Base-by-base conservation (phyloP, 768 basidiomycete genomes). In the Mycena pura region DNA sequence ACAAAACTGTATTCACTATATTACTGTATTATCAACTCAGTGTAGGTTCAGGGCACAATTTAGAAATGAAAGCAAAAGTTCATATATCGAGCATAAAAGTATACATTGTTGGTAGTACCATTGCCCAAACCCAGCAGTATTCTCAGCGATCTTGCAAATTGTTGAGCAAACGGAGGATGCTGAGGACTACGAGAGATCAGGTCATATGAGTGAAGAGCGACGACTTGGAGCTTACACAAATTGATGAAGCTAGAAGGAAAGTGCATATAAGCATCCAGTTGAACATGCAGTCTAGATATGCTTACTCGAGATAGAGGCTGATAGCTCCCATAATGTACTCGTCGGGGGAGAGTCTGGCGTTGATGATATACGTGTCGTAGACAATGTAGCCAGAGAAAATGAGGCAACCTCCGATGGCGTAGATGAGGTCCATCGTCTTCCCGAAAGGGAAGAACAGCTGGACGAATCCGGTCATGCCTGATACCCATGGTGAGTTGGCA, bases 301-400 rank as follows among this genome's bases (percentile, higher is more conserved):
- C 88, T 67, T 76, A 91, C 87, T 98, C 96, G 56, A 98, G 88
- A 77, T 98, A 99, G n/a, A 99, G 85, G 65, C 88, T 90, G 70
- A 98, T 90, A 17, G 93, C 83, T 32, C 89, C 96, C 79, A 97
- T 79, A 66, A 97, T 95, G 73, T 85, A 95, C 74, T 99, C 97
- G 65, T 99, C 97, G 4, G 95, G 93, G 2, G 91, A 93, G 19
- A 97, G 78, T 60, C 87, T 86, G 68, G 88, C 89, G 77, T 92
- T 94, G 81, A 99, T 96, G 64, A 86, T 73, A 73, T 91, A 95
- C 3, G 96, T 98, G 74, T 96, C 94, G 70, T 90, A 95, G 67
- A 95, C 86, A 66, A 96, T 82, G 71, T 95, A 97, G 27, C 92
- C 95, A 52, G 90, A 91, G 82, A 96, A 96, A 61, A 96, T 74